phyloP scores from a whole-genome alignment of 208 protist species.

The Trypanosoma vivax region DNA sequence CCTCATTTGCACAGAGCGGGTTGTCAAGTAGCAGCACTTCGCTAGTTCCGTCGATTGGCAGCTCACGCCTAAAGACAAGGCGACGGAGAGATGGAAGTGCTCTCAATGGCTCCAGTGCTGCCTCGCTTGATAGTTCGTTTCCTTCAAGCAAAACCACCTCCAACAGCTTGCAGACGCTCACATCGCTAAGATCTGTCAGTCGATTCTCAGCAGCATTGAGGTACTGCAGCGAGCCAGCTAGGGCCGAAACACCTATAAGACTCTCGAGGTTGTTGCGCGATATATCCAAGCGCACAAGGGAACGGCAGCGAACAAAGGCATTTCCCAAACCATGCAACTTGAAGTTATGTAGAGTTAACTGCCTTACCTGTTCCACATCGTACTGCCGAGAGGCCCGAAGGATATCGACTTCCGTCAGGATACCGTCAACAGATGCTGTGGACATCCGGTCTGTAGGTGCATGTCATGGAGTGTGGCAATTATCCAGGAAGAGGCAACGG shows the following conservation, averaged over 20 bases:
- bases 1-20: conserved; percentile 42
- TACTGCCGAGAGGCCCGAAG: conserved; percentile 52
- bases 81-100: conserved; percentile 31
- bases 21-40: conserved; percentile 63
- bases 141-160: conserved; percentile 46
- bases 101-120: conserved; percentile 29
- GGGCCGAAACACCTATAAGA: conserved; percentile 39
- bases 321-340: conserved; percentile 22
- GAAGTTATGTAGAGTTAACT: conserved; percentile 19
- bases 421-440: neutral
- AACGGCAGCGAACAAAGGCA: conserved; percentile 32
- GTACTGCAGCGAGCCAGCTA: conserved; percentile 38
- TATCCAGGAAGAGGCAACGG: neutral
- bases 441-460: neutral
- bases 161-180: conserved; percentile 28
- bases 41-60: conserved; percentile 24
- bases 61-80: conserved; percentile 34
- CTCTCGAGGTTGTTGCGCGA: conserved; percentile 50
- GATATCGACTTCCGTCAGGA: conserved; percentile 36
- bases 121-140: conserved; percentile 42
- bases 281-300: conserved; percentile 53
- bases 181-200: conserved; percentile 26
- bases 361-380: conserved; percentile 43
- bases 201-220: conserved; percentile 72
- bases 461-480: neutral